A percentile compares a stretch with the other conserved stretches of the same genome.
Evolutionary conservation across 345 rosid genomes (phyloP).

Genomic region (Psidium friedrichsthalianum): DNA sequence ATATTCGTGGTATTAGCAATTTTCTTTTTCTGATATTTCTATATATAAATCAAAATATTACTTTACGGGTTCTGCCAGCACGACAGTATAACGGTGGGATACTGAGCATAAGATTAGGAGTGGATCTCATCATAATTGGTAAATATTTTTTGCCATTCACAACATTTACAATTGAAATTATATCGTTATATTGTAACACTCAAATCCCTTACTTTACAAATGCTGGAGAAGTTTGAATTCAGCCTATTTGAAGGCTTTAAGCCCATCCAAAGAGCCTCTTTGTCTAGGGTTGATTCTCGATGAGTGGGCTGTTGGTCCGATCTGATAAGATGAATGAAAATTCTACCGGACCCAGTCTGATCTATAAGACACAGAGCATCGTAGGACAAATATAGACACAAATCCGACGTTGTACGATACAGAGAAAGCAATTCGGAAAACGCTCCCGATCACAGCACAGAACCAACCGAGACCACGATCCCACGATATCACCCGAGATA

Average conservation of each 20-base stretch:
- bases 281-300: neutral
- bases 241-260: neutral
- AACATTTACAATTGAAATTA: too few species aligned
- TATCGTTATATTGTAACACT: too few species aligned
- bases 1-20: too few species aligned
- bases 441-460: neutral
- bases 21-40: neutral
- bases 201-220: neutral
- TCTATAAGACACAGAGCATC: too few species aligned
- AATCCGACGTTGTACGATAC: neutral
- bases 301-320: neutral
- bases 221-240: neutral
- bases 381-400: neutral
- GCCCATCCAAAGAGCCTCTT: neutral
- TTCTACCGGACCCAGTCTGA: neutral
- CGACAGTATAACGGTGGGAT: too few species aligned
- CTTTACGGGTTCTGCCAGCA: neutral
- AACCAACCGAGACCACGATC: neutral
- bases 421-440: neutral
- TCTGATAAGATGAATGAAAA: neutral
- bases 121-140: too few species aligned
- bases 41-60: neutral
- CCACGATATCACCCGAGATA: neutral
- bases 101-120: too few species aligned
- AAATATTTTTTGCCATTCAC: too few species aligned